phyloP scores from a whole-genome alignment of 2,329 filamentous ascomycete species.

The Huntiella omanensis region DNA sequence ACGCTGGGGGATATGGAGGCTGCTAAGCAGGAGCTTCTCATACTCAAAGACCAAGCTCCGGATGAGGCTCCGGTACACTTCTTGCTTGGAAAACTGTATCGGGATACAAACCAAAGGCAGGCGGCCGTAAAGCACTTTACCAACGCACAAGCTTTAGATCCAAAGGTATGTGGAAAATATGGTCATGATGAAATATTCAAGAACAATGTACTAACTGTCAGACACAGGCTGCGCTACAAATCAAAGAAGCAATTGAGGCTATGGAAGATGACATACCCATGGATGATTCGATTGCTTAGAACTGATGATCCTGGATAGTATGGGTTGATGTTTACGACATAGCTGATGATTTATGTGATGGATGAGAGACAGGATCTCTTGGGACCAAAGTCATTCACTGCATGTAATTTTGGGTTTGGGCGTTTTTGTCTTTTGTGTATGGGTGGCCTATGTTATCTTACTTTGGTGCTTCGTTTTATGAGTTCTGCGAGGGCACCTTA shows the following conservation, averaged over 20 bases:
- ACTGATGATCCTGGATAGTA: not conserved
- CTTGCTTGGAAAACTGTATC: constrained; percentile 69
- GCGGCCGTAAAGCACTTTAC: constrained; percentile 87
- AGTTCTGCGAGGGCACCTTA: no score
- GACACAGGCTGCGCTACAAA: constrained; percentile 64
- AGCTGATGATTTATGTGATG: constrained; percentile 4
- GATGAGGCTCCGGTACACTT: constrained; percentile 96
- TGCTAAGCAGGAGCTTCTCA: constrained; percentile 64
- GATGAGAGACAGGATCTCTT: not conserved
- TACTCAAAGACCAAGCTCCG: constrained; percentile 79
- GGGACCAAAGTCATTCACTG: no score
- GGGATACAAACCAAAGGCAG: constrained; percentile 50
- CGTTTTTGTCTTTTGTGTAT: not conserved
- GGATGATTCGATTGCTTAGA: constrained; percentile 28
- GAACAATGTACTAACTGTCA: not conserved
- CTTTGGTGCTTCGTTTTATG: no score
- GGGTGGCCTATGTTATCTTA: no score
- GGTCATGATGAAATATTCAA: not conserved
- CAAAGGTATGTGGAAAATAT: constrained; percentile 45
- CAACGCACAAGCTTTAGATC: constrained; percentile 84
- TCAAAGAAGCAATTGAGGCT: constrained; percentile 92
- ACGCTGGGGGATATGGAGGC: constrained; percentile 50
- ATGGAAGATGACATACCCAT: constrained; percentile 64
- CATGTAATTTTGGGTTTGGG: not conserved
- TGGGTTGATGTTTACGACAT: not conserved